Evolutionary conservation across 306 rosid species (phyloP), one percentile per base, ranked within the genome.

Genomic region (Neltuma alba): DNA sequence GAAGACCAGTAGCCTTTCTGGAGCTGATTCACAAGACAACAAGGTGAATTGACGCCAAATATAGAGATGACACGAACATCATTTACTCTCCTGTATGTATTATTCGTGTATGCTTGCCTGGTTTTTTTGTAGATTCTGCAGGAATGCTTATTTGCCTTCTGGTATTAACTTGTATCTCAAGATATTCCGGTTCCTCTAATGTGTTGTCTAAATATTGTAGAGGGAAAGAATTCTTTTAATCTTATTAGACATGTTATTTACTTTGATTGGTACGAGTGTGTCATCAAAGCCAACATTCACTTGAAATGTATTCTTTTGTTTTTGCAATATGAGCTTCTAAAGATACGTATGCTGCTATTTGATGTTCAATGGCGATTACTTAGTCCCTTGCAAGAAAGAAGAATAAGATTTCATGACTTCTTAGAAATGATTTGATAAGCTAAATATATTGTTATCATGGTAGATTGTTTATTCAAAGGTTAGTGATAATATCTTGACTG

Each of bases 71-170:
- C 40, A 55, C 34, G 48, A 30, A 62, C 62, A 69, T 60, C 75
- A 44, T 76, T 78, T 75, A 28, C 21, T 55, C 58, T 23, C 58
- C 76, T 87, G 88, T 82, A 79, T 44, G 75, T 78, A 33, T 70
- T 25, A 69, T 76, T 68, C 34, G 61, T 64, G 76, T 79, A n/a
- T n/a, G n/a, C n/a, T n/a, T 20, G 27, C 16, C 30, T 37, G 25
- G 31, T 48, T 48, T 50, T 9, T 16, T 7, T 30, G 74, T 30
- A 78, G 70, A 64, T 64, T 65, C 27, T 37, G 60, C 11, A 31
- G 58, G 42, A 70, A 40, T 44, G 25, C 15, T 42, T 36, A 6
- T 41, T 40, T 41, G 33, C 74, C 55, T 12, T 42, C 41, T n/a
- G 74, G 36, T 58, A 3, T 58, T 11, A 12, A 27, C 66, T 4